Percentiles rank a stretch among this genome's conserved stretches.
These are phyloP conservation scores for Penicillium sp. DNA, from an alignment of 2,329 filamentous ascomycete genomes.

Conservation along the genomic window DNA sequence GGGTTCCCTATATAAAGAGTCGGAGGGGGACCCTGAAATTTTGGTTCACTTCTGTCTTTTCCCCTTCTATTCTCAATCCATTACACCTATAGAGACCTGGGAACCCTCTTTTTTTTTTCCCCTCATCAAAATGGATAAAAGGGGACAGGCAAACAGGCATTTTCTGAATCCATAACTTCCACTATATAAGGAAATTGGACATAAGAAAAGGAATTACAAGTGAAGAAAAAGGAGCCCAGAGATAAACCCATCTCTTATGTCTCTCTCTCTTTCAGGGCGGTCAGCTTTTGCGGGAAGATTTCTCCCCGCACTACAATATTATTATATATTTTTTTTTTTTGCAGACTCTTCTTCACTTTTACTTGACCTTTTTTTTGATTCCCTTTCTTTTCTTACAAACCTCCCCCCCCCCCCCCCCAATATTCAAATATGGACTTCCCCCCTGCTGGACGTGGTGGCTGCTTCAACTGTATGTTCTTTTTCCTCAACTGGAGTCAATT, in stretches of 20 bases:
- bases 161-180: background rate
- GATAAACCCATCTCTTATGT: too few relatives aligned
- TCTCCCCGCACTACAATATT: conserved; percentile 26
- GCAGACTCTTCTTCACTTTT: conserved; percentile 14
- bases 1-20: conserved; percentile 13
- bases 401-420: background rate
- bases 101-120: background rate
- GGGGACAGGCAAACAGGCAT: background rate
- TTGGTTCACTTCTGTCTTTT: background rate
- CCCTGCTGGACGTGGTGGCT: conserved; percentile 52
- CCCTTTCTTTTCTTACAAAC: background rate
- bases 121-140: background rate
- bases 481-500: background rate
- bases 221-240: background rate
- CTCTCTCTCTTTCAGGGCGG: background rate
- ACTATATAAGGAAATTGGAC: background rate
- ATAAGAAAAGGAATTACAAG: background rate
- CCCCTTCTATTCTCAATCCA: background rate
- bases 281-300: conserved; percentile 20
- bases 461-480: conserved; percentile 58
- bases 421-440: conserved; percentile 50
- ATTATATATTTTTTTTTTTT: conserved; percentile 12
- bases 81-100: background rate
- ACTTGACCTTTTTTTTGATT: background rate
- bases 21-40: too few relatives aligned